These are phyloP conservation scores for Aegle marmelos DNA, from an alignment of 345 rosid species.

Conservation along the genomic window DNA sequence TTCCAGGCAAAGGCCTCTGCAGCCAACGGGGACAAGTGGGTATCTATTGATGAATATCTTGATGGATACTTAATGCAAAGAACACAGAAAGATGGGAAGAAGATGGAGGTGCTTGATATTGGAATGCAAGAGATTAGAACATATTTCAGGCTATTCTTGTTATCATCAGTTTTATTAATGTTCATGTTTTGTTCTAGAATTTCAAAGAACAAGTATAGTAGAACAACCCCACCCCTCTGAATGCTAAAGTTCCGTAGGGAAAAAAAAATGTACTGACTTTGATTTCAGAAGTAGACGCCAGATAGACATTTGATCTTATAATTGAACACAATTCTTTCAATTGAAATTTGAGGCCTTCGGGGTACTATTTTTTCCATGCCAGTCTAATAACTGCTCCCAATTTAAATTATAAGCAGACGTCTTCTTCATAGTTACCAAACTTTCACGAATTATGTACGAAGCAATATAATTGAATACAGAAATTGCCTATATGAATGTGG, in stretches of 20 bases:
- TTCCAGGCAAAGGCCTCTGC: conserved; percentile 33
- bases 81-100: conserved; percentile 76
- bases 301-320: background rate
- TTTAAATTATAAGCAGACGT: background rate
- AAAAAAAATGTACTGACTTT: background rate
- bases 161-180: conserved; percentile 75
- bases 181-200: conserved; percentile 97
- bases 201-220: conserved; percentile 66
- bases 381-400: background rate
- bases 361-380: background rate
- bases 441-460: background rate
- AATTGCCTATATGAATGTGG: background rate
- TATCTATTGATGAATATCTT: conserved; percentile 88
- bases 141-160: conserved; percentile 89
- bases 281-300: background rate
- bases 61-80: conserved; percentile 89
- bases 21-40: conserved; percentile 49
- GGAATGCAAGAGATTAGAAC: conserved; percentile 98
- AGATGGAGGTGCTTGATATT: conserved; percentile 79
- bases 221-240: conserved; percentile 41
- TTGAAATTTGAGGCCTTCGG: too few species aligned
- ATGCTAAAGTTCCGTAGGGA: conserved; percentile 18
- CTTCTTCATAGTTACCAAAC: background rate
- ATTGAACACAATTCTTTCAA: background rate
- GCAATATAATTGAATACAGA: background rate